Evolutionary conservation across 2,329 filamentous ascomycete genomes (phyloP).

Genomic region (Xylogone sp.): DNA sequence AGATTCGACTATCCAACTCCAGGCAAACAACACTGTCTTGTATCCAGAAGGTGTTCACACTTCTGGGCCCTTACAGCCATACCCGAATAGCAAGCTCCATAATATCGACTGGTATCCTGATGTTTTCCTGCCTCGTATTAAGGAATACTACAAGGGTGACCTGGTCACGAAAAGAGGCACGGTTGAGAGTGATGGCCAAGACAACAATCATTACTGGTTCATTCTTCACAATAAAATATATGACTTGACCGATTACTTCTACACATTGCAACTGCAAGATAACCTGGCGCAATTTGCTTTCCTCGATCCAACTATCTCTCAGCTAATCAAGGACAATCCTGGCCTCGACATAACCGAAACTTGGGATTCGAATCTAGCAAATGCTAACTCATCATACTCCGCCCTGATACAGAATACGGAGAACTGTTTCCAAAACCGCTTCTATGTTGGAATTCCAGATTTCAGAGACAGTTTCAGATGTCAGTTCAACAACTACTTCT

Average conservation of each 20-base stretch:
- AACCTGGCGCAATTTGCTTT: constrained; percentile 58
- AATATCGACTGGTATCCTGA: constrained; percentile 73
- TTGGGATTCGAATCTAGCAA: constrained; percentile 54
- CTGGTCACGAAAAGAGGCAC: constrained; percentile 65
- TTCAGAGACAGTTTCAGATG: constrained; percentile 76
- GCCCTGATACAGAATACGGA: constrained; percentile 60
- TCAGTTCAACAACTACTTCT: constrained; percentile 85
- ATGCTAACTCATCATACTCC: constrained; percentile 45
- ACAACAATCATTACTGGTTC: constrained; percentile 72
- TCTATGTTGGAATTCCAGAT: constrained; percentile 79
- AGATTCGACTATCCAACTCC: constrained; percentile 51
- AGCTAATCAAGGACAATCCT: constrained; percentile 69
- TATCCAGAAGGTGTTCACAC: constrained; percentile 57
- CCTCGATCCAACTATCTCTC: constrained; percentile 63
- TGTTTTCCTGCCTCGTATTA: constrained; percentile 73
- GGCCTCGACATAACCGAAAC: constrained; percentile 72
- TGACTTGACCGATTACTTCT: constrained; percentile 89
- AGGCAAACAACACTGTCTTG: constrained; percentile 60
- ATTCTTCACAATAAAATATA: constrained; percentile 74
- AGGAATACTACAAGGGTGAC: constrained; percentile 82
- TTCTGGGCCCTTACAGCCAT: constrained; percentile 59
- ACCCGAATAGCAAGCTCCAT: constrained; percentile 54
- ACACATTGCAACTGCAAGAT: constrained; percentile 61
- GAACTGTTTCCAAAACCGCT: constrained; percentile 78
- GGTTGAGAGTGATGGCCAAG: constrained; percentile 62